Base-by-base conservation (phyloP, 805 yeast genomes). In the Metschnikowia borealis region DNA sequence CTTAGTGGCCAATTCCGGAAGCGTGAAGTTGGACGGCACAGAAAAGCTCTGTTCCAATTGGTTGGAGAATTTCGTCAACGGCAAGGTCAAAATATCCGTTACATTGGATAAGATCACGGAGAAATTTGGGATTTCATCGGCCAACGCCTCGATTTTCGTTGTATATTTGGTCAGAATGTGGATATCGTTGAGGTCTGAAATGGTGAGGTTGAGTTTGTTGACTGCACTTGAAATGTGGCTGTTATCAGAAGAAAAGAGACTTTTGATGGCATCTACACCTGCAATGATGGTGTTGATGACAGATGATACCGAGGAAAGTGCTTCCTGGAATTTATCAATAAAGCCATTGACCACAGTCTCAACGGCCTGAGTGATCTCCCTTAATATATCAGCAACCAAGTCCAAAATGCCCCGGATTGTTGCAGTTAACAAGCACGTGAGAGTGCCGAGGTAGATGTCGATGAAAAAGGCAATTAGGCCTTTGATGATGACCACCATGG, bases 391-490 rank as follows among this genome's bases (percentile, higher is more conserved):
- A 1, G 57, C 47, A 1, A 54, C 44, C 31, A 83, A 81, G 56
- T 81, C 82, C 1, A 84, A 85, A 0, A 87, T 78, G 3, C 91
- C 88, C 59, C 81, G 84, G 6, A 91, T 73, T 0, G 90, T 81
- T 5, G 94, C 84, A 0, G 87, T 81, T 13, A 89, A 64, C 13
- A 94, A 71, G 65, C 99, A 94, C 0, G 86, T 84, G 66, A 88
- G 89, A 0, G 98, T 94, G 0, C 97, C 98, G 2, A 90, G 65
- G 44, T 86, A 79, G 55, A 92, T 59, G 32, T 90, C 89, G 23
- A 58, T 23, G 23, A 51, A 44, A 38, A 58, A 52, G 14, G 44
- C 21, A 6, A 58, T 38, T 10, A 58, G 21, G 15, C 54, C 48
- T 26, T 46, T 53, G 18, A 53, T 42, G 3, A 38, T 14, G 7